Evolutionary conservation across 2,329 filamentous ascomycete species (phyloP).

Genomic region (Botryotinia globosa): DNA sequence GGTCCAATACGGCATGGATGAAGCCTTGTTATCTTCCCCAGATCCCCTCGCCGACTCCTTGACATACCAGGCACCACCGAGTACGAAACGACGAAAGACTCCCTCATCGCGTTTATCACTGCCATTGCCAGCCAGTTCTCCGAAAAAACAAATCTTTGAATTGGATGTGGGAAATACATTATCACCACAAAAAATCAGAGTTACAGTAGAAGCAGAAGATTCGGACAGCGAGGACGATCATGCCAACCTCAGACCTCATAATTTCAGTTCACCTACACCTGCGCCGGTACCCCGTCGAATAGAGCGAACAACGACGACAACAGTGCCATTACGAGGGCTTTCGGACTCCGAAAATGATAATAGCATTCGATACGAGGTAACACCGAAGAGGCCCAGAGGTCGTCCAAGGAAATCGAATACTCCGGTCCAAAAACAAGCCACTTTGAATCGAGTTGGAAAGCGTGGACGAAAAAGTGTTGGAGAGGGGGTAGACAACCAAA

Average conservation of each 20-base stretch:
- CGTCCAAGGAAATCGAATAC: slow-evolving; percentile 44
- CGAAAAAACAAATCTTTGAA: slow-evolving; percentile 39
- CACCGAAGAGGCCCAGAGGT: slow-evolving; percentile 43
- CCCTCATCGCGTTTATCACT: slow-evolving; percentile 30
- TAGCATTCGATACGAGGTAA: slow-evolving; percentile 32
- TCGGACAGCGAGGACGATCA: slow-evolving; percentile 32
- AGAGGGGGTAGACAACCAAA: slow-evolving; percentile 32
- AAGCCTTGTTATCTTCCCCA: slow-evolving; percentile 36
- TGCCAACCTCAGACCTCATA: slow-evolving; percentile 22
- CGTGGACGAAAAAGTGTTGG: slow-evolving; percentile 33
- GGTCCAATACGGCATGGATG: slow-evolving; percentile 26
- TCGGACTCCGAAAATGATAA: slow-evolving; percentile 36
- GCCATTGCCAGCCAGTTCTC: slow-evolving; percentile 34
- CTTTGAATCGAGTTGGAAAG: slow-evolving; percentile 29
- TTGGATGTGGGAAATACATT: slow-evolving; percentile 38
- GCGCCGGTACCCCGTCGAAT: slow-evolving; percentile 27
- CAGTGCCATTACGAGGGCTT: slow-evolving; percentile 37
- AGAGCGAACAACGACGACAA: slow-evolving; percentile 37
- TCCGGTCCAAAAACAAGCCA: slow-evolving; percentile 36
- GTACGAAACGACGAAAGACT: slow-evolving; percentile 33
- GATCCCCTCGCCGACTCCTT: slow-evolving; percentile 38
- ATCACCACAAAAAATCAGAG: slow-evolving; percentile 39
- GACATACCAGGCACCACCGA: slow-evolving; percentile 33
- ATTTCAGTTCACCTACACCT: slow-evolving; percentile 28
- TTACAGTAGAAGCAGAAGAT: slow-evolving; percentile 39